Base-by-base conservation (phyloP, 106 monocot species). In the Dendrobium huoshanense region DNA sequence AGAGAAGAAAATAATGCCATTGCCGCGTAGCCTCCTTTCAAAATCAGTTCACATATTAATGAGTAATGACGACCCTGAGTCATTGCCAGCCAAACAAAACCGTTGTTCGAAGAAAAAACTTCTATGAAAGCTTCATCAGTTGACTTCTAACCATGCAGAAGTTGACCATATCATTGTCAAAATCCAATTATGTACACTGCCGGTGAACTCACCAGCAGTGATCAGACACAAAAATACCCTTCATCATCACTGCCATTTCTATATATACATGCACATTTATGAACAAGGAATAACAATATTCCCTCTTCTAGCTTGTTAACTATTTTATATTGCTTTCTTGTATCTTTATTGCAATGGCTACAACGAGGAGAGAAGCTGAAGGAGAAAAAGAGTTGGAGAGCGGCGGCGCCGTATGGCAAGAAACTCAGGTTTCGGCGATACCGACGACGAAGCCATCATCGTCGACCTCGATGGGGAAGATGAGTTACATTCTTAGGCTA, bases 401-500 rank as follows among this genome's bases (percentile, higher is more conserved):
- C 1, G 74, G 7, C 19, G 42, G 19, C 43, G 20, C 74, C 74
- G 20, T 4, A 7, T 19, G 43, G 20, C 42, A n/a, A 31, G 74
- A 74, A 44, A 74, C 74, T 20, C 44, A 4, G n/a, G 72, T 40
- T 29, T 44, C 74, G 8, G 5, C 74, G 0, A 43, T 43, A 19
- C 7, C 43, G 44, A 5, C n/a, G n/a, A n/a, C 74, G 4, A 41
- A 0, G 31, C 1, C 42, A 8, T 0, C 20, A 18, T 15, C 74
- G 19, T 16, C 44, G 5, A 43, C 11, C 22, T 31, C 43, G 20
- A 43, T 17, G 74, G 18, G 7, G 44, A 19, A 44, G 44, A 7
- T 74, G 44, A 67, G 45, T 18, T 9, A 22, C 48, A 67, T 82
- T 27, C 51, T 82, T 7, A 61, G 82, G 67, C 27, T 42, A 10